phyloP scores from a whole-genome alignment of 805 yeast genomes.

The Candida corydali region DNA sequence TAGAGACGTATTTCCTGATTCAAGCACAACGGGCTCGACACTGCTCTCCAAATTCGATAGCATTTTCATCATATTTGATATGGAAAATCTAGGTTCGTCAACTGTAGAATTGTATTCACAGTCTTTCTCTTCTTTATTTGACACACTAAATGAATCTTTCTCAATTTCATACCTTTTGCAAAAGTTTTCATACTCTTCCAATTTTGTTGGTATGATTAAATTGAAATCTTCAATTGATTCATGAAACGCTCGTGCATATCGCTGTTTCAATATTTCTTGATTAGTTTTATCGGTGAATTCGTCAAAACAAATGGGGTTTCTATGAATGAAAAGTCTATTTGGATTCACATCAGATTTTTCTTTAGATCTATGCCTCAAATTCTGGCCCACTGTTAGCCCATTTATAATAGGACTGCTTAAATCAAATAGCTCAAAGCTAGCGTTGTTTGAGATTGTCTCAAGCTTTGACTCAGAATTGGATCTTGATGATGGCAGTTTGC shows the following conservation, averaged over 20 bases:
- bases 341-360: constrained; percentile 5
- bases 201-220: constrained; percentile 12
- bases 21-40: too few species aligned
- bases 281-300: neutral
- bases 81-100: neutral
- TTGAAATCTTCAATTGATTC: constrained; percentile 19
- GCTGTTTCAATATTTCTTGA: constrained; percentile 7
- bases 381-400: constrained; percentile 29
- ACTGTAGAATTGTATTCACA: neutral
- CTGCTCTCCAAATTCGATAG: constrained; percentile 9
- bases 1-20: neutral
- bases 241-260: constrained; percentile 16
- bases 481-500: constrained; percentile 14
- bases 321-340: constrained; percentile 15
- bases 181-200: constrained; percentile 13
- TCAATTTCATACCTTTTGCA: neutral
- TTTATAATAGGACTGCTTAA: constrained; percentile 28
- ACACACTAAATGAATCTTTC: neutral
- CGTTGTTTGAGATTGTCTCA: constrained; percentile 8
- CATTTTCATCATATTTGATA: constrained; percentile 13
- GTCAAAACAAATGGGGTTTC: constrained; percentile 8
- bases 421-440: constrained; percentile 19
- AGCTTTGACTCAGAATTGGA: neutral
- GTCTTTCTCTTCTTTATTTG: neutral
- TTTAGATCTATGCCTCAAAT: constrained; percentile 16